Conservation (phyloP, 305 asterid genomes). For the Striga hermonthica region DNA sequence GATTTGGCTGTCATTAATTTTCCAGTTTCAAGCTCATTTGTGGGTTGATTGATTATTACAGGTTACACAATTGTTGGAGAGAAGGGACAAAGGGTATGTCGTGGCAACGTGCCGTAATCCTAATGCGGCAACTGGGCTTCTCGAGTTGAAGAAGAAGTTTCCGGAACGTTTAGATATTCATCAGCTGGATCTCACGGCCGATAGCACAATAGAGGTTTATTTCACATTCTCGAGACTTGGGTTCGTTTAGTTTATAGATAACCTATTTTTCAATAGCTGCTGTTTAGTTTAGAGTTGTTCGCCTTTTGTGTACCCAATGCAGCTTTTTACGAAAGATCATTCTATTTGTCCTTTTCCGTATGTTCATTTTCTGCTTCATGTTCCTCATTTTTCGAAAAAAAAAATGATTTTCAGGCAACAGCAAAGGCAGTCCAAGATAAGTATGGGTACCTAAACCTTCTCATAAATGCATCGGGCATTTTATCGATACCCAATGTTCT, state of each 20-base stretch:
- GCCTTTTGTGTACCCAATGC: not conserved
- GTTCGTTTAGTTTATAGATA: not conserved
- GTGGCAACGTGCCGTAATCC: constrained; percentile 93
- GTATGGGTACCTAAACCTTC: constrained; percentile 72
- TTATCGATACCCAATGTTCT: constrained; percentile 74
- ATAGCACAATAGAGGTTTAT: constrained; percentile 76
- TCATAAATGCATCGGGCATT: constrained; percentile 80
- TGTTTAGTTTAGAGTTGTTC: not conserved
- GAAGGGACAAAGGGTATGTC: constrained; percentile 51
- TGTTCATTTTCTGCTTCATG: not conserved
- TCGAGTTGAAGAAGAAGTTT: constrained; percentile 64
- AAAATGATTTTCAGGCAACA: constrained; percentile 49
- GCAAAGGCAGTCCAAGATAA: constrained; percentile 64
- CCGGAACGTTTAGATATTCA: constrained; percentile 69
- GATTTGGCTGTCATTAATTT: no score
- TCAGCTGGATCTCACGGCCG: constrained; percentile 66
- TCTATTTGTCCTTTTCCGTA: not conserved
- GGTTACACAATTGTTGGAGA: constrained; percentile 87
- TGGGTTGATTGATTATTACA: constrained; percentile 28
- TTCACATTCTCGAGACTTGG: not conserved
- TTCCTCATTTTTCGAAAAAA: not conserved
- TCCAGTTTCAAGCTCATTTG: not conserved
- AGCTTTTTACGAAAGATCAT: constrained; percentile 5
- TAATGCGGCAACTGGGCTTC: constrained; percentile 55
- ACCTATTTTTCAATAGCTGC: not conserved